These are phyloP conservation scores for Trametes pubescens DNA, from an alignment of 1,284 basidiomycete genomes.

Conservation along the genomic window DNA sequence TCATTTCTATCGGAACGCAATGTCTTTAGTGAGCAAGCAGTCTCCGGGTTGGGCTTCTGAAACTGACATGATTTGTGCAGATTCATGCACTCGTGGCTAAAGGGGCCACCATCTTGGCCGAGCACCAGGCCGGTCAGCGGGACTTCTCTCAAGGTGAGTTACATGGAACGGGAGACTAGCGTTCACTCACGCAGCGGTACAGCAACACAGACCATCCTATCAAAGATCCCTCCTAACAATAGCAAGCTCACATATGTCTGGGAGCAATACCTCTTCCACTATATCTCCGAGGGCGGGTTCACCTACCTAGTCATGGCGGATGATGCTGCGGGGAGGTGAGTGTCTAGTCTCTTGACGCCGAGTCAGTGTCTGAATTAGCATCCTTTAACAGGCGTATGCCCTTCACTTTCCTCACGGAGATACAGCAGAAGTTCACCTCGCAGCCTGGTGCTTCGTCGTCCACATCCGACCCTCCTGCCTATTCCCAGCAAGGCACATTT, in stretches of 20 bases:
- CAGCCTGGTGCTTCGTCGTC: conserved; percentile 62
- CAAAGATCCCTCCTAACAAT: conserved; percentile 94
- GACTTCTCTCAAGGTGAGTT: conserved; percentile 85
- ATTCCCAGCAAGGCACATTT: conserved; percentile 77
- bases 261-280: conserved; percentile 97
- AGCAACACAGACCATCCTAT: conserved; percentile 93
- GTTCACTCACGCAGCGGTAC: conserved; percentile 11
- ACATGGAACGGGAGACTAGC: conserved; percentile 4
- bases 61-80: conserved; percentile 44
- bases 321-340: conserved; percentile 85
- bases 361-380: background rate
- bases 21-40: conserved; percentile 50
- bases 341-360: conserved; percentile 14
- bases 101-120: conserved; percentile 81
- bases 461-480: conserved; percentile 53
- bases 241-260: conserved; percentile 96
- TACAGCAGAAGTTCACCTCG: conserved; percentile 84
- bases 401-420: conserved; percentile 90
- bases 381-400: conserved; percentile 76
- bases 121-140: conserved; percentile 80
- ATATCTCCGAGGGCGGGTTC: conserved; percentile 87
- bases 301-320: conserved; percentile 95
- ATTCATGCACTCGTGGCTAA: conserved; percentile 91
- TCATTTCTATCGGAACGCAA: conserved; percentile 23
- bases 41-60: background rate